A percentile compares a stretch with the other conserved stretches of the same genome.
These are phyloP conservation scores for peach (Prunus persica) DNA, from an alignment of 306 rosid genomes.

Conservation along the genomic window Prunus_persica_NCBIv2 NC_034011.1:24896501-24897000, in stretches of 20 bases:
- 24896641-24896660: neutral
- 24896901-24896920: neutral
- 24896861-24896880: neutral
- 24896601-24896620: conserved; percentile 3
- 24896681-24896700: neutral
- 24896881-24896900: too few species aligned
- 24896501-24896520: neutral
- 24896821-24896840: neutral
- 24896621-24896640: neutral
- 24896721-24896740: neutral
- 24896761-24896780: too few species aligned
- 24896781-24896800: neutral
- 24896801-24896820: neutral
- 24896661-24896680: neutral
- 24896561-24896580: neutral
- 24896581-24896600: neutral
- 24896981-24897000: neutral
- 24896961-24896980: neutral
- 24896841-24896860: neutral
- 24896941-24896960: neutral
- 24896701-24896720: neutral
- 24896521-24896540: neutral
- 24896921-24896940: neutral
- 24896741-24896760: neutral
- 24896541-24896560: neutral